Evolutionary conservation across 225 moss, liverwort and hornwort species (phyloP), one percentile per base, ranked within the genome.

Genomic region (Marchantia paleacea): DNA sequence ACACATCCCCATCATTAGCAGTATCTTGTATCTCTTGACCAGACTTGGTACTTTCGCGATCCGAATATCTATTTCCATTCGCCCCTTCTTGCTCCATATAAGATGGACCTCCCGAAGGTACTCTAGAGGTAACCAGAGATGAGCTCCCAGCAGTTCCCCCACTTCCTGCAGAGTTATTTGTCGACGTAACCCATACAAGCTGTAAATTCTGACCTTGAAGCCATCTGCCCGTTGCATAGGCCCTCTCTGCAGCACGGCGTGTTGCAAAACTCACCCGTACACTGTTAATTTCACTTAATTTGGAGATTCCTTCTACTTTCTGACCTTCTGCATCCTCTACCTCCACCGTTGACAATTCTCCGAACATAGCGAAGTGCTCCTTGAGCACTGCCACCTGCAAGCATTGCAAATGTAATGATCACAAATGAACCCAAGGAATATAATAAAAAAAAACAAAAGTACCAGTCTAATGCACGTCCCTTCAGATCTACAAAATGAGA

Each of bases 231-330:
- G 92, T 94, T 16, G 77, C 75, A 80, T 91, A 90, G 28, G 94
- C 96, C 86, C 92, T 92, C 86, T 96, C 96, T 65, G 96, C 96
- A 84, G 89, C 88, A 52, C 94, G 89, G 52, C 96, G 91, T 52
- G 90, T 92, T 52, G 82, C 85, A 86, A 91, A 96, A 82, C 83
- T 94, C 75, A 96, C 91, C 64, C 92, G 87, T 22, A 94, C 64
- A 72, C 80, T 85, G 74, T 78, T 83, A 30, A 81, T 90, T 64
- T 78, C 61, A 84, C 77, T 87, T 72, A 89, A 85, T 18, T 89
- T 78, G 65, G 86, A 87, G 76, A 60, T 84, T 82, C 73, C 86
- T 66, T 86, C 90, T 73, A 88, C 72, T 84, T 92, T 94, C 68
- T 78, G 61, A 71, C 85, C 68, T 82, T 90, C 89, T 24, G 65